phyloP scores from a whole-genome alignment of 2,329 filamentous ascomycete species.

The Colletotrichum sp. region DNA sequence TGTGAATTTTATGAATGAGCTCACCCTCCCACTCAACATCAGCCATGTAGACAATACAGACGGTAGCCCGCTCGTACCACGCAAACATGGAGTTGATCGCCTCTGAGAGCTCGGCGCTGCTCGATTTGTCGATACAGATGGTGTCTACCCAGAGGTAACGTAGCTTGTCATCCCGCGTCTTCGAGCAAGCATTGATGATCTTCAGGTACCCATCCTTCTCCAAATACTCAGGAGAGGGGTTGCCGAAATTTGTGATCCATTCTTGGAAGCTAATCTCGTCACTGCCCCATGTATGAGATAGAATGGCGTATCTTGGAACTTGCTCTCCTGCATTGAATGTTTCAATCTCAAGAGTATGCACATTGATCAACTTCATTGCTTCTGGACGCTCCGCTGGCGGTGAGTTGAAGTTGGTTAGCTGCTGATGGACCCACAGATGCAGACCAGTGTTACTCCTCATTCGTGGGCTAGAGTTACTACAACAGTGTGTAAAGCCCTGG shows the following conservation, averaged over 20 bases:
- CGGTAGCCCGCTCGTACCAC: slow-evolving; percentile 31
- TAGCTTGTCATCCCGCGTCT: not conserved
- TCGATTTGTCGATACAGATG: slow-evolving; percentile 36
- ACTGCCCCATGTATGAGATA: slow-evolving; percentile 39
- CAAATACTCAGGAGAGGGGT: not conserved
- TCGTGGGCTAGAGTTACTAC: not conserved
- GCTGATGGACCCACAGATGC: not conserved
- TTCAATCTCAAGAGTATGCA: slow-evolving; percentile 24
- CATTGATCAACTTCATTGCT: slow-evolving; percentile 33
- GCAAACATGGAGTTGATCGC: slow-evolving; percentile 34
- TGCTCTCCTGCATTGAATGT: slow-evolving; percentile 22
- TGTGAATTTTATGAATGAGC: not conserved
- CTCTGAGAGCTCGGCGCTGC: slow-evolving; percentile 30
- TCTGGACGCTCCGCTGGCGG: not conserved
- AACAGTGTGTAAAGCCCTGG: not conserved
- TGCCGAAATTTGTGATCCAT: not conserved
- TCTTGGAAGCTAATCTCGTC: slow-evolving; percentile 33
- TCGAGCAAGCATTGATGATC: slow-evolving; percentile 3
- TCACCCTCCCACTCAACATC: not conserved
- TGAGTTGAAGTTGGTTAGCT: not conserved
- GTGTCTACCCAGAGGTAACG: slow-evolving; percentile 35
- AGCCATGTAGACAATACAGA: slow-evolving; percentile 30
- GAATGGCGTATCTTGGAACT: slow-evolving; percentile 32
- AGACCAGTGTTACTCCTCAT: not conserved
- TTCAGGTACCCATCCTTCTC: slow-evolving; percentile 5